Conservation (phyloP, 805 yeast species). For the Candida chauliodis region DNA sequence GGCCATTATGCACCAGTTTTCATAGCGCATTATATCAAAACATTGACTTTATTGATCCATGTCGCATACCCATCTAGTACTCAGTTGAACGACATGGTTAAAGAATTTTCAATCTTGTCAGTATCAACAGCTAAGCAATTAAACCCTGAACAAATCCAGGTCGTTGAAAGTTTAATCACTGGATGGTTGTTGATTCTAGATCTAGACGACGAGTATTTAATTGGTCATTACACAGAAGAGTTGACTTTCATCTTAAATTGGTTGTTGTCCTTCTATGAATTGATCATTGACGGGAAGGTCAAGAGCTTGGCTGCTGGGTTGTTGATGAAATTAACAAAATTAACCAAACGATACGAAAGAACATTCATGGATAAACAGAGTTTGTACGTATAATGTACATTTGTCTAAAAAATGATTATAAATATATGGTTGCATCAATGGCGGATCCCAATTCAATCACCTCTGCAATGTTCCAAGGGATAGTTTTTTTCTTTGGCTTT, state of each 20-base stretch:
- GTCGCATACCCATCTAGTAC: slow-evolving; percentile 54
- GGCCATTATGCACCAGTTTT: slow-evolving; percentile 55
- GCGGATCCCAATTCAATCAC: slow-evolving; percentile 7
- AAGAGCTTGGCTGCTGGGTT: slow-evolving; percentile 41
- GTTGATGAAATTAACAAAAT: slow-evolving; percentile 24
- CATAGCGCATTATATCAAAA: slow-evolving; percentile 55
- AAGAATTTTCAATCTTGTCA: slow-evolving; percentile 44
- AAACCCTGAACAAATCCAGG: slow-evolving; percentile 26
- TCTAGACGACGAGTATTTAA: slow-evolving; percentile 24
- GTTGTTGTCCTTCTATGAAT: slow-evolving; percentile 30
- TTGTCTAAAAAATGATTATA: slow-evolving; percentile 4
- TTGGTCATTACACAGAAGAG: slow-evolving; percentile 19
- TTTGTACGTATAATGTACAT: slow-evolving; percentile 9
- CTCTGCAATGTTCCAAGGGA: slow-evolving; percentile 3
- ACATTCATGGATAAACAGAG: slow-evolving; percentile 28
- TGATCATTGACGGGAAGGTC: slow-evolving; percentile 31
- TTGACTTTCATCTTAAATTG: slow-evolving; percentile 21
- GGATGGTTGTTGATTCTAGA: slow-evolving; percentile 35
- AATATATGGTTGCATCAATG: slow-evolving; percentile 5
- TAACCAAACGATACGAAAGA: slow-evolving; percentile 24
- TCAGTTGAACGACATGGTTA: slow-evolving; percentile 53
- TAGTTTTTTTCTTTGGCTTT: not conserved
- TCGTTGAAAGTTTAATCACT: slow-evolving; percentile 37
- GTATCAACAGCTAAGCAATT: slow-evolving; percentile 18
- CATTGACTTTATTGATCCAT: slow-evolving; percentile 54